Evolutionary conservation across 371 early-diverging fungal genomes (phyloP), one percentile per base, ranked within the genome.

Genomic region (Caulochytrium protostelioides): DNA sequence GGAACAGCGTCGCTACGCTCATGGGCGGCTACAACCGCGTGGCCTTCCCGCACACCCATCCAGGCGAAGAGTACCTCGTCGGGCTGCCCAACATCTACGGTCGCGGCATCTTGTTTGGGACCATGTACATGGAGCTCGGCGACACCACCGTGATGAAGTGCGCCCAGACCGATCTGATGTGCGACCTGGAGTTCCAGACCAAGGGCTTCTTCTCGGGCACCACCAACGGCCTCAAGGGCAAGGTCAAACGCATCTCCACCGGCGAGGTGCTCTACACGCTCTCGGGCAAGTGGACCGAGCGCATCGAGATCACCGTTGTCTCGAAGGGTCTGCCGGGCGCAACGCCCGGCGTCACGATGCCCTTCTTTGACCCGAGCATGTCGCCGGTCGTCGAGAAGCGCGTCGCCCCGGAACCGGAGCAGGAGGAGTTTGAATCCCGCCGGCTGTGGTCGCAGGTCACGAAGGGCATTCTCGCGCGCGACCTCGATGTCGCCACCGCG

Each of bases 11-110:
- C 3, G 83, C 79, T 8, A 82, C 82, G 27, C 40, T 83, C 34
- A 83, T 90, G 74, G 90, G 90, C 15, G 62, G 66, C 25, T 35
- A 43, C 16, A 59, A 65, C 23, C 60, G 50, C 28, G 62, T 84
- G 38, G 47, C 62, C 15, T 62, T 79, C 38, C 50, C 65, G 16
- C 16, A 20, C 17, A 55, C 70, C 45, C 47, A 62, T 35, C 59
- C 71, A 7, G 60, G 44, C 21, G 91, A 92, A 42, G 55, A 55
- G 8, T 91, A 89, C 53, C 44, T 54, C 22, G 69, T 91, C 29
- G 72, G 72, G 3, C 69, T 76, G 50, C 94, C 94, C 5, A 90
- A 86, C 52, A 72, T 90, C 42, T 91, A 90, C 52, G 91, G 87
- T 3, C 67, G 91, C 7, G 85, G 86, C 3, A 77, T 92, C 17